Evolutionary conservation across 768 basidiomycete genomes (phyloP).

Genomic region (Erythrobasidium yunnanense): DNA sequence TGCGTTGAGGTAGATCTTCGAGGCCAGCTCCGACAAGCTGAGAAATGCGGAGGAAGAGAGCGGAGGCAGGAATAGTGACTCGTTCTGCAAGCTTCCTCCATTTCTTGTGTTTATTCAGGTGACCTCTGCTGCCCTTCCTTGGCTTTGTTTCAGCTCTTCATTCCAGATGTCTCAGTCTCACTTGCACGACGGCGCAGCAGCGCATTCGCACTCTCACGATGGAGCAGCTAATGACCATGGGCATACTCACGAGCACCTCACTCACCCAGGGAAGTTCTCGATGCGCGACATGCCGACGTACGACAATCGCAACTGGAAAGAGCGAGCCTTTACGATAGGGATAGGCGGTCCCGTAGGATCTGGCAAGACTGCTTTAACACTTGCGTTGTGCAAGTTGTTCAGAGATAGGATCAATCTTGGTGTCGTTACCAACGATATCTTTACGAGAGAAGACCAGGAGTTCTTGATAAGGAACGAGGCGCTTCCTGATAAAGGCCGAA

Average conservation of each 20-base stretch:
- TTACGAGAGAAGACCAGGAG: slow-evolving; percentile 89
- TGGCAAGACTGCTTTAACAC: slow-evolving; percentile 87
- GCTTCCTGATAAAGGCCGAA: slow-evolving; percentile 62
- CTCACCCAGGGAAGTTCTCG: slow-evolving; percentile 59
- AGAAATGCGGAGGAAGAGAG: too few species aligned
- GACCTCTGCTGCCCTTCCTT: too few species aligned
- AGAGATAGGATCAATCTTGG: slow-evolving; percentile 83
- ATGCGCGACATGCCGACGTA: slow-evolving; percentile 91
- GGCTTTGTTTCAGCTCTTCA: too few species aligned
- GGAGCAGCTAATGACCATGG: slow-evolving; percentile 19
- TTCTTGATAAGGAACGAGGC: slow-evolving; percentile 89
- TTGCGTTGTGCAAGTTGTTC: slow-evolving; percentile 73
- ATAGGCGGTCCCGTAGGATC: slow-evolving; percentile 28
- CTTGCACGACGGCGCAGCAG: slow-evolving; percentile 6
- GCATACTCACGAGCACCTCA: slow-evolving; percentile 27
- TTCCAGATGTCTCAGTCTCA: background rate
- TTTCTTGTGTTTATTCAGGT: too few species aligned
- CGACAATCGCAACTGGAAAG: slow-evolving; percentile 67
- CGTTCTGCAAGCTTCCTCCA: too few species aligned
- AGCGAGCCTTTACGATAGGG: slow-evolving; percentile 84
- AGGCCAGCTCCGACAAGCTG: too few species aligned
- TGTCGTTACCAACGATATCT: slow-evolving; percentile 99
- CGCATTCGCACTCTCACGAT: slow-evolving; percentile 6
- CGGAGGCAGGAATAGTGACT: too few species aligned
- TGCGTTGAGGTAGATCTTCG: too few species aligned